phyloP scores from a whole-genome alignment of 148 eudicot species.

The Silene uniflora region DNA sequence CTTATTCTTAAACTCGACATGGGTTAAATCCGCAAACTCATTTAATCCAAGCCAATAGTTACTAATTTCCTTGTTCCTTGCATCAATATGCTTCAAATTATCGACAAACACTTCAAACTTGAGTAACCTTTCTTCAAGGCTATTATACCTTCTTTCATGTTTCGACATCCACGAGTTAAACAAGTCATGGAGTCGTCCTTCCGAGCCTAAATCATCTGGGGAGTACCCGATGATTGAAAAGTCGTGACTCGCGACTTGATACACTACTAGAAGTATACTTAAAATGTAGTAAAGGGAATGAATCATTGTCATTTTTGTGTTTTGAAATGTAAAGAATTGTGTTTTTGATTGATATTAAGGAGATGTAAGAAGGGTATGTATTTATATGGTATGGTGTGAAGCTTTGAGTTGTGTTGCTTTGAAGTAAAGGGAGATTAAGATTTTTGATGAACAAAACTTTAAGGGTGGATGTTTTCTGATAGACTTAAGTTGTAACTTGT shows the following conservation, averaged over 20 bases:
- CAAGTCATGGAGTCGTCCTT: constrained; percentile 23
- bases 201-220: constrained; percentile 27
- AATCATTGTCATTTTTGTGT: constrained; percentile 16
- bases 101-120: constrained; percentile 47
- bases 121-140: constrained; percentile 32
- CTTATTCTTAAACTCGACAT: constrained; percentile 48
- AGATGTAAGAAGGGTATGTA: constrained; percentile 18
- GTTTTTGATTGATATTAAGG: constrained; percentile 6
- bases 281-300: constrained; percentile 15
- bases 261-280: constrained; percentile 3
- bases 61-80: constrained; percentile 32
- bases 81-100: constrained; percentile 50
- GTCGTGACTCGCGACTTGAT: constrained; percentile 27
- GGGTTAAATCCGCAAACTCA: constrained; percentile 51
- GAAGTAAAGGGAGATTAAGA: constrained; percentile 31
- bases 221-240: constrained; percentile 36
- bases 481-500: constrained; percentile 24
- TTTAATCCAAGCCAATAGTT: constrained; percentile 53
- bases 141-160: constrained; percentile 33
- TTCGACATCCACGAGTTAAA: constrained; percentile 39
- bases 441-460: constrained; percentile 28
- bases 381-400: constrained; percentile 27
- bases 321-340: constrained; percentile 1
- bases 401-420: constrained; percentile 19
- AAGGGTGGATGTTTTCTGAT: constrained; percentile 25